A percentile compares a stretch with the other conserved stretches of the same genome.
Conservation (phyloP, 345 rosid species). For the Trapa bicornis region DNA sequence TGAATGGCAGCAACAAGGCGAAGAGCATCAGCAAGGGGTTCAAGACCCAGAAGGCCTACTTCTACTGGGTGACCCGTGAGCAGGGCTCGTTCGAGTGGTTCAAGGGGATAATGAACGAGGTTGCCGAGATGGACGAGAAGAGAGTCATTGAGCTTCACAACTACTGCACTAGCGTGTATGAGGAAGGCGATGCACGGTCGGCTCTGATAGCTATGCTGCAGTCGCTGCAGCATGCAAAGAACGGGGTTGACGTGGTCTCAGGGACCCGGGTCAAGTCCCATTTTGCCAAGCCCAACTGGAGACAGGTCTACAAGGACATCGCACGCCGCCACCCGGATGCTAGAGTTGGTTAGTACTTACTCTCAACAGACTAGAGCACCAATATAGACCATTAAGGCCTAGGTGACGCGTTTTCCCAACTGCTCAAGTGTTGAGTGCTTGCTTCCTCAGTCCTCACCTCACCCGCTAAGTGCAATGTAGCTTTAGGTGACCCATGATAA, state of each 20-base stretch:
- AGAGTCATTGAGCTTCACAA: slow-evolving; percentile 65
- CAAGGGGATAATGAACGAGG: slow-evolving; percentile 85
- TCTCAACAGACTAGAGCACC: neutral
- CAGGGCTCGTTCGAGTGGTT: slow-evolving; percentile 97
- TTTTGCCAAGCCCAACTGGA: slow-evolving; percentile 82
- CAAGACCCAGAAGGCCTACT: slow-evolving; percentile 64
- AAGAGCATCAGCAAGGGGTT: slow-evolving; percentile 18
- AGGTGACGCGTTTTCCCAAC: neutral
- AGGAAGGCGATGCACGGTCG: slow-evolving; percentile 85
- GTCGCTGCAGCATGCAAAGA: slow-evolving; percentile 72
- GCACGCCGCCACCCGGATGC: slow-evolving; percentile 46
- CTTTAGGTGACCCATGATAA: too few relatives aligned
- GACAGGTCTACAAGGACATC: slow-evolving; percentile 69
- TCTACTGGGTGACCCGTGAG: slow-evolving; percentile 88
- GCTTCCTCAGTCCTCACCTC: too few relatives aligned
- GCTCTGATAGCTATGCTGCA: slow-evolving; percentile 86
- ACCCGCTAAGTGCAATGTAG: too few relatives aligned
- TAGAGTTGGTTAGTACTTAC: slow-evolving; percentile 43
- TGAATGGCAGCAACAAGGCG: neutral
- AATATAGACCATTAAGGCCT: neutral
- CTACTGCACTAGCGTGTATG: slow-evolving; percentile 87
- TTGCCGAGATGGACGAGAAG: slow-evolving; percentile 62
- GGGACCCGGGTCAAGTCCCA: slow-evolving; percentile 84
- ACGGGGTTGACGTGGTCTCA: slow-evolving; percentile 74
- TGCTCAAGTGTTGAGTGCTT: neutral